These are phyloP conservation scores for Sonneratia alba DNA, from an alignment of 345 rosid species.

Conservation along the genomic window DNA sequence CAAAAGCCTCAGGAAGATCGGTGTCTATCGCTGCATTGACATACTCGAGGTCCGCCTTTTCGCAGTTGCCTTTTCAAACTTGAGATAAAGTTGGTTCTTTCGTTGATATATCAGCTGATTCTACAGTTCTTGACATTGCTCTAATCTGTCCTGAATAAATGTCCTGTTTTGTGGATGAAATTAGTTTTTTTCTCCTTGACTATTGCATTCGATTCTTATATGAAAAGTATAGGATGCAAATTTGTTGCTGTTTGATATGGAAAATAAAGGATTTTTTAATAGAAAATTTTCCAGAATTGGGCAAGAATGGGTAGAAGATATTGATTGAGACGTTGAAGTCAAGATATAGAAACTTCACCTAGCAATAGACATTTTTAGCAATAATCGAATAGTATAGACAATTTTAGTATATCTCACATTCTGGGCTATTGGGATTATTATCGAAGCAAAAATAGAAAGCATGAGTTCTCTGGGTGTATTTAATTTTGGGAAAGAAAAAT, in stretches of 20 bases:
- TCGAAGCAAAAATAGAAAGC: not conserved
- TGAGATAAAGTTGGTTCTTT: not conserved
- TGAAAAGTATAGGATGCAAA: no score
- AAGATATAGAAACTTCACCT: not conserved
- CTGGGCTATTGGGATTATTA: not conserved
- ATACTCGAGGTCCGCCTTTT: slow-evolving; percentile 62
- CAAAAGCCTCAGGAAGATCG: slow-evolving; percentile 48
- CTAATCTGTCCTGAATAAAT: not conserved
- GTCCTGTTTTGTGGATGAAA: not conserved
- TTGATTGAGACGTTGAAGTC: not conserved
- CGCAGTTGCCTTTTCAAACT: not conserved
- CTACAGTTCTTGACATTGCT: not conserved
- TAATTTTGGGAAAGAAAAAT: not conserved
- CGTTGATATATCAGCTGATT: not conserved
- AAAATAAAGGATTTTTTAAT: no score
- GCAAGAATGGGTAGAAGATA: not conserved
- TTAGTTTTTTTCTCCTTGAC: not conserved
- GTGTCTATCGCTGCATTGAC: slow-evolving; percentile 62
- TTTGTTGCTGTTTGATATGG: no score
- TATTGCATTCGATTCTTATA: no score
- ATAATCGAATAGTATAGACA: not conserved
- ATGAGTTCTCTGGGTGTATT: not conserved
- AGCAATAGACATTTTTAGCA: not conserved
- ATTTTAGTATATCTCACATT: not conserved
- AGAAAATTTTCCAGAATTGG: not conserved